Percentiles rank a stretch among this genome's conserved stretches.
Conservation (phyloP, 2,329 filamentous ascomycete species). For the Aaosphaeria arxii region DNA sequence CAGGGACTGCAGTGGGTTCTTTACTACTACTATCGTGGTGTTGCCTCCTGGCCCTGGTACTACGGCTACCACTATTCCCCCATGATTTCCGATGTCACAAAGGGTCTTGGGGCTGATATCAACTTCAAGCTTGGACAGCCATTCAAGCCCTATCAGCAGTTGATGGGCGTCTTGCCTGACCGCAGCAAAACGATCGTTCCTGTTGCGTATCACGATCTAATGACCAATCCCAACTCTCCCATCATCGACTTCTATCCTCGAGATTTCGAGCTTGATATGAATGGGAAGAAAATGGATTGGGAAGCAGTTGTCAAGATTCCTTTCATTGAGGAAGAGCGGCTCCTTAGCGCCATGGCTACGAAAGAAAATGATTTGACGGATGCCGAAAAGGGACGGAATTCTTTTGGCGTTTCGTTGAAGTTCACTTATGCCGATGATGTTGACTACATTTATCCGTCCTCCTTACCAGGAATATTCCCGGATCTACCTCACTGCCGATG, state of each 20-base stretch:
- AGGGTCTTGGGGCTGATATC: slow-evolving; percentile 80
- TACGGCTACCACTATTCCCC: slow-evolving; percentile 96
- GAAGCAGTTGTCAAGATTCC: slow-evolving; percentile 98
- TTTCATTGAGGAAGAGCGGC: slow-evolving; percentile 89
- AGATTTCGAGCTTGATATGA: slow-evolving; percentile 98
- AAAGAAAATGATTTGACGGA: slow-evolving; percentile 75
- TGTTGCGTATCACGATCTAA: slow-evolving; percentile 79
- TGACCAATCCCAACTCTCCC: slow-evolving; percentile 85
- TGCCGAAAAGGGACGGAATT: slow-evolving; percentile 79
- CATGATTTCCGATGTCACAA: slow-evolving; percentile 93
- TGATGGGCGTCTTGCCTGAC: slow-evolving; percentile 97
- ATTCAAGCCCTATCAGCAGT: slow-evolving; percentile 90
- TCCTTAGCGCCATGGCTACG: slow-evolving; percentile 81
- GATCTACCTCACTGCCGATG: slow-evolving; percentile 85
- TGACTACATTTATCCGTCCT: slow-evolving; percentile 83
- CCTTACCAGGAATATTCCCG: slow-evolving; percentile 84
- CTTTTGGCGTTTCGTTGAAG: slow-evolving; percentile 88
- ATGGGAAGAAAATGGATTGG: slow-evolving; percentile 99
- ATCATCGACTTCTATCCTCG: slow-evolving; percentile 98
- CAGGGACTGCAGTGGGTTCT: slow-evolving; percentile 97
- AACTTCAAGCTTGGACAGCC: slow-evolving; percentile 93
- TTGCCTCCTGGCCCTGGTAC: slow-evolving; percentile 98
- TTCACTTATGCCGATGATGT: slow-evolving; percentile 80
- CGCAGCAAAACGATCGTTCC: slow-evolving; percentile 97
- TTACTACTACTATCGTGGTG: slow-evolving; percentile 96